Evolutionary conservation across 805 yeast species (phyloP).

Genomic region (Nakazawaea sp.): DNA sequence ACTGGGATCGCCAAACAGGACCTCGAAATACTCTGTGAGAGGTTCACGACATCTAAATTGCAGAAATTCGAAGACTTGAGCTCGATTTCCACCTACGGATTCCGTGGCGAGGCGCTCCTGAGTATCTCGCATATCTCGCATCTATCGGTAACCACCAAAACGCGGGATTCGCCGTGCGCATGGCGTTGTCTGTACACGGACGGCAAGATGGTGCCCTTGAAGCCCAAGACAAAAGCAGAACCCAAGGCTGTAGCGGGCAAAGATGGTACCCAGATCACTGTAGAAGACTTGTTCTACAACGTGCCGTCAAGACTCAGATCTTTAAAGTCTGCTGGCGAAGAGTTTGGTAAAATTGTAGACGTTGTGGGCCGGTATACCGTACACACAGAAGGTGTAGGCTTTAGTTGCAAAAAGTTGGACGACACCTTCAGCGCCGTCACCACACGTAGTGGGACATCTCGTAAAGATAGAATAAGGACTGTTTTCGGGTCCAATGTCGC

Average conservation of each 20-base stretch:
- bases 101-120: constrained; percentile 95
- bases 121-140: constrained; percentile 88
- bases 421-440: constrained; percentile 64
- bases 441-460: constrained; percentile 40
- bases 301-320: constrained; percentile 73
- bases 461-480: constrained; percentile 63
- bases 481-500: constrained; percentile 71
- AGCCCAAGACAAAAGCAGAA: constrained; percentile 28
- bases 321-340: constrained; percentile 61
- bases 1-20: constrained; percentile 71
- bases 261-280: constrained; percentile 76
- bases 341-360: constrained; percentile 69
- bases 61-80: constrained; percentile 66
- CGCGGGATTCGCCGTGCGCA: constrained; percentile 54
- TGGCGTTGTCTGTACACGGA: constrained; percentile 61
- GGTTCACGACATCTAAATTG: constrained; percentile 90
- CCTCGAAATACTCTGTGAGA: constrained; percentile 71
- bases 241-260: constrained; percentile 82
- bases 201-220: constrained; percentile 50
- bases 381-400: constrained; percentile 62
- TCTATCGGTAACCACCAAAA: constrained; percentile 73
- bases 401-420: constrained; percentile 75
- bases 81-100: constrained; percentile 76
- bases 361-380: constrained; percentile 80
- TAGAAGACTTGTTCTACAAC: constrained; percentile 87